These are phyloP conservation scores for Fusarium concolor DNA, from an alignment of 2,329 filamentous ascomycete genomes.

Conservation along the genomic window DNA sequence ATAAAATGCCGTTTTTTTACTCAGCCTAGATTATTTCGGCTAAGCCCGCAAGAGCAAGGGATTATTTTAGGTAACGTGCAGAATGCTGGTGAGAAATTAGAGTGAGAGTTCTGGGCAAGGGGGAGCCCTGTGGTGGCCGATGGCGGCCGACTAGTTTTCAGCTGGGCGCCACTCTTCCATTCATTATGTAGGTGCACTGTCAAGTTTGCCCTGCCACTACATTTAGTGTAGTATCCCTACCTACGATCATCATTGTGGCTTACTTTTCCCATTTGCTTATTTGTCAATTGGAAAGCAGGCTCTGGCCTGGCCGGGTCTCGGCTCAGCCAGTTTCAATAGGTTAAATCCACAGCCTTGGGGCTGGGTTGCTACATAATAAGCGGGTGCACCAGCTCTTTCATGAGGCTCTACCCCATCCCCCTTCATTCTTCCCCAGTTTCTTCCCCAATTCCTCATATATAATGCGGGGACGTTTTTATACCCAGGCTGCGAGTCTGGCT, in stretches of 20 bases:
- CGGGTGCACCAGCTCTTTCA: not conserved
- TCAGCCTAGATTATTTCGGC: not conserved
- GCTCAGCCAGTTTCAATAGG: not conserved
- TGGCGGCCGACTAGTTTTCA: slow-evolving; percentile 13
- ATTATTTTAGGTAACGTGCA: not conserved
- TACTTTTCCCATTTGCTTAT: not conserved
- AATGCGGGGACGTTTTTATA: slow-evolving; percentile 11
- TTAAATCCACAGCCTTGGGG: not conserved
- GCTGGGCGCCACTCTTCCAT: slow-evolving; percentile 7
- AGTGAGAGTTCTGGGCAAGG: not conserved
- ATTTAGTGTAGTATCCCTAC: not conserved
- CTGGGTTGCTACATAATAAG: not conserved
- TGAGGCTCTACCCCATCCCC: not conserved
- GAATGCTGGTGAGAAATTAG: slow-evolving; percentile 24
- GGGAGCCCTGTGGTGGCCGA: not conserved
- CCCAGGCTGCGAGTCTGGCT: not conserved
- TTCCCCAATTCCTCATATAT: not conserved
- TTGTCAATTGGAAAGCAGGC: slow-evolving; percentile 5
- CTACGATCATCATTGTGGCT: slow-evolving; percentile 8
- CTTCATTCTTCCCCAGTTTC: too few species aligned
- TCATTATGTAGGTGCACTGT: not conserved
- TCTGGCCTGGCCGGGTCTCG: not conserved
- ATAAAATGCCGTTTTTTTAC: too few species aligned
- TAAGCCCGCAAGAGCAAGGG: slow-evolving; percentile 1
- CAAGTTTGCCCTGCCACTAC: not conserved